phyloP scores from a whole-genome alignment of 257 asterid genomes.

The Lithospermum erythrorhizon region DNA sequence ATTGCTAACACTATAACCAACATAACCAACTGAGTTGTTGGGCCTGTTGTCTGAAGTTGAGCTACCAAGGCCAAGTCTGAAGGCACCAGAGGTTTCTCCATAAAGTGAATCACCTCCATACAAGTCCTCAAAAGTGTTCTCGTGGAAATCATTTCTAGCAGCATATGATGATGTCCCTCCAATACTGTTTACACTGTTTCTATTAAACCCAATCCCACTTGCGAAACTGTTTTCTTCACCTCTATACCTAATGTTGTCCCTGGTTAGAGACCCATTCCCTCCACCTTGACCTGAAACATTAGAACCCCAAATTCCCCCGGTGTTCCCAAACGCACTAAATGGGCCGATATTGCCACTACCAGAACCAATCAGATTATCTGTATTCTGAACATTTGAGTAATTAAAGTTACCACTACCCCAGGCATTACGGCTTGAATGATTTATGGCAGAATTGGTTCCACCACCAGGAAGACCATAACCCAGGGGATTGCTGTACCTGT shows the following conservation, averaged over 20 bases:
- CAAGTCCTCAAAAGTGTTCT: conserved; percentile 30
- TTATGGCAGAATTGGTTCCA: conserved; percentile 39
- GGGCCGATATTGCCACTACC: conserved; percentile 33
- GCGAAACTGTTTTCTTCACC: conserved; percentile 27
- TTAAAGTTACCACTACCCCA: conserved; percentile 42
- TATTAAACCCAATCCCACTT: conserved; percentile 31
- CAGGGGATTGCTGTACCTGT: conserved; percentile 32
- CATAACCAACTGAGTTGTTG: conserved; percentile 35
- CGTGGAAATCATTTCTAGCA: conserved; percentile 28
- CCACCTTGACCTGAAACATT: conserved; percentile 42
- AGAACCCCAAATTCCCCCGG: conserved; percentile 56
- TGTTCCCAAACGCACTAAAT: conserved; percentile 37
- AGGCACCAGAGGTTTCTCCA: conserved; percentile 32
- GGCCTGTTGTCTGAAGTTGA: conserved; percentile 35
- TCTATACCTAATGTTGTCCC: conserved; percentile 25
- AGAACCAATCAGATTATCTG: conserved; percentile 31
- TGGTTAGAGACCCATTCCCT: conserved; percentile 26
- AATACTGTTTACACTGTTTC: conserved; percentile 28
- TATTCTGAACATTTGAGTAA: conserved; percentile 23
- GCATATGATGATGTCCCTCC: conserved; percentile 31
- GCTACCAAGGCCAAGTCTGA: conserved; percentile 42
- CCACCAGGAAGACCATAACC: conserved; percentile 33
- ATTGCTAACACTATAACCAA: conserved; percentile 46
- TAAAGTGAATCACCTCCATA: conserved; percentile 31
- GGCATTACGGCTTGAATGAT: conserved; percentile 25